These are phyloP conservation scores for Kodamaea alishanica DNA, from an alignment of 1,139 yeast species.

Conservation along the genomic window DNA sequence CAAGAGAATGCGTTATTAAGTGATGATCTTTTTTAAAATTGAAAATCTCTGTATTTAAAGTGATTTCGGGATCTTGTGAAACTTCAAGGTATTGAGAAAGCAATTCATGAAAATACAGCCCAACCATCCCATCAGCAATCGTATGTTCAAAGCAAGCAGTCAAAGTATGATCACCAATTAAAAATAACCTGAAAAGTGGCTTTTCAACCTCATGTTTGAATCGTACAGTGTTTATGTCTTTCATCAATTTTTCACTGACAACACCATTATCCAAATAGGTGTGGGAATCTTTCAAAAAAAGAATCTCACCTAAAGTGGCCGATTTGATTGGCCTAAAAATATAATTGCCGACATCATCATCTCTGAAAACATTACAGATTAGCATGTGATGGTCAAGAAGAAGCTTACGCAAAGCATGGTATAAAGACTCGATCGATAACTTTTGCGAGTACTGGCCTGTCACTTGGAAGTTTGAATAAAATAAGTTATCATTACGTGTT, in stretches of 20 bases:
- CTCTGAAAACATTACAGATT: slow-evolving; percentile 29
- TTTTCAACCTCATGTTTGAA: slow-evolving; percentile 25
- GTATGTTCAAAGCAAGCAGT: slow-evolving; percentile 39
- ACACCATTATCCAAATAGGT: slow-evolving; percentile 17
- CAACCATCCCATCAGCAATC: slow-evolving; percentile 43
- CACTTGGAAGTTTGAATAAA: slow-evolving; percentile 33
- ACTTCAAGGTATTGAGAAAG: slow-evolving; percentile 22
- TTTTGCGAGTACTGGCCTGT: slow-evolving; percentile 31
- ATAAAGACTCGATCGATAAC: slow-evolving; percentile 14
- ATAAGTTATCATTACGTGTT: slow-evolving; percentile 28
- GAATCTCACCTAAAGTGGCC: slow-evolving; percentile 18
- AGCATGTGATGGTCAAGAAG: slow-evolving; percentile 35
- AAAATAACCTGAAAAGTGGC: slow-evolving; percentile 33
- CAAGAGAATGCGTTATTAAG: slow-evolving; percentile 26
- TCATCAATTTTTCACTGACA: slow-evolving; percentile 29
- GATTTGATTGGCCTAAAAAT: slow-evolving; percentile 23
- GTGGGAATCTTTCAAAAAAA: slow-evolving; percentile 4
- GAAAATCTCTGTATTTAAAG: slow-evolving; percentile 18
- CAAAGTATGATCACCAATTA: slow-evolving; percentile 22
- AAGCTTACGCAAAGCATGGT: slow-evolving; percentile 30
- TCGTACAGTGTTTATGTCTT: slow-evolving; percentile 18
- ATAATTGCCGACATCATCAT: slow-evolving; percentile 10
- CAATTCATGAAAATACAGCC: slow-evolving; percentile 35
- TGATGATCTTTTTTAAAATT: slow-evolving; percentile 18
- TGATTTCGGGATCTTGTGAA: neutral